These are phyloP conservation scores for Colletotrichum sp. DNA, from an alignment of 2,329 filamentous ascomycete species.

Conservation along the genomic window DNA sequence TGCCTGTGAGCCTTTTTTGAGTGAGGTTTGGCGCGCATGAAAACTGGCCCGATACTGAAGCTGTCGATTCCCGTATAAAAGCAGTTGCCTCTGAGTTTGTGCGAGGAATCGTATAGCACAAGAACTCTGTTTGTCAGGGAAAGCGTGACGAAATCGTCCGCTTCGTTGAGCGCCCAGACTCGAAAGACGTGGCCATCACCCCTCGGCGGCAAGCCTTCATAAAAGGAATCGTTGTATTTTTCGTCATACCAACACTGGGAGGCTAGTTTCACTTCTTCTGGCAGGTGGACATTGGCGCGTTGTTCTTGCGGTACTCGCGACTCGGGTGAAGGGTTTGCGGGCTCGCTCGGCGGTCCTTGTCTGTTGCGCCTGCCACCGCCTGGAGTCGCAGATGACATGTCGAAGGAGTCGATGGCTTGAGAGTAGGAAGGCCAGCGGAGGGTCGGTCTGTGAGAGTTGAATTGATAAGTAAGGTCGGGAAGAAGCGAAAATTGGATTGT, in stretches of 20 bases:
- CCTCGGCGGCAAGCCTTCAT: neutral
- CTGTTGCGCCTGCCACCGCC: neutral
- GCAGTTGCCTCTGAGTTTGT: neutral
- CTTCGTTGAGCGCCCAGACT: neutral
- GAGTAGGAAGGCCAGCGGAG: neutral
- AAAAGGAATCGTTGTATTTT: neutral
- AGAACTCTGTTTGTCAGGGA: neutral
- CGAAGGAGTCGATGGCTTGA: accelerated
- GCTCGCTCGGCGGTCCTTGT: neutral
- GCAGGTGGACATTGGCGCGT: neutral
- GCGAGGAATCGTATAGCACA: neutral
- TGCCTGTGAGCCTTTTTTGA: neutral
- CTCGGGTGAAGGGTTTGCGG: neutral
- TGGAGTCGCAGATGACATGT: neutral
- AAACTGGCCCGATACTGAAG: neutral
- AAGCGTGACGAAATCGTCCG: neutral
- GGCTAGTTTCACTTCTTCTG: neutral
- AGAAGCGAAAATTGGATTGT: no score
- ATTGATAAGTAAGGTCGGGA: no score
- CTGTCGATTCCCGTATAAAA: neutral
- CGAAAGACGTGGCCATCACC: neutral
- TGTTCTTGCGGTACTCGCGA: neutral
- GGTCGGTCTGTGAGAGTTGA: no score
- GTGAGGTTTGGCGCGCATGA: neutral
- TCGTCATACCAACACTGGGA: neutral